Conservation (phyloP, 1,284 basidiomycete genomes). For the Ceratobasidium sp. region DNA sequence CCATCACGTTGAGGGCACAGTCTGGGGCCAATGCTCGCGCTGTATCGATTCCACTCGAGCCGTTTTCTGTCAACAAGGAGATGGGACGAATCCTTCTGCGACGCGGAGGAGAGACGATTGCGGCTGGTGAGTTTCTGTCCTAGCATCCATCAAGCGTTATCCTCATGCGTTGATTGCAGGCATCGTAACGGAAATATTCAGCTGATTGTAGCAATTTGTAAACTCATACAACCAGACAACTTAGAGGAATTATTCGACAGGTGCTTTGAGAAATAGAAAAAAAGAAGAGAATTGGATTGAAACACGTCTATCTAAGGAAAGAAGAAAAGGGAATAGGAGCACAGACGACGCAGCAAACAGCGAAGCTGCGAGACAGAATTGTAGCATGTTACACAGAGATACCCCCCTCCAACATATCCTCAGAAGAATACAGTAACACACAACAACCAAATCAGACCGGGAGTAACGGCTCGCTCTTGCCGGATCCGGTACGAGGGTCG, state of each 20-base stretch:
- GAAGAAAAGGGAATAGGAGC: conserved; percentile 9
- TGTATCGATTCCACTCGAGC: conserved; percentile 82
- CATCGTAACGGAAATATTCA: conserved; percentile 38
- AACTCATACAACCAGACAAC: background rate
- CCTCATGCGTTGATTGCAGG: conserved; percentile 6
- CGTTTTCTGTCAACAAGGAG: conserved; percentile 90
- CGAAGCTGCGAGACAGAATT: background rate
- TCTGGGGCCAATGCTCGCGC: conserved; percentile 53
- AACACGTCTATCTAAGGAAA: conserved; percentile 29
- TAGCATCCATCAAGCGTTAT: background rate
- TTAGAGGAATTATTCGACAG: conserved; percentile 46
- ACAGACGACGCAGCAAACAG: conserved; percentile 16
- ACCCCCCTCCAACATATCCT: conserved; percentile 1
- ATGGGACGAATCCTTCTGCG: conserved; percentile 93
- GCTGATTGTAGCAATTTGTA: conserved; percentile 23
- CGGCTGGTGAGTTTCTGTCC: conserved; percentile 70
- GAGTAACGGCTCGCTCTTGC: conserved; percentile 27
- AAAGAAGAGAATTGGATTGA: conserved; percentile 10
- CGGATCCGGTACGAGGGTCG: conserved; percentile 1
- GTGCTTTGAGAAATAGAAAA: conserved; percentile 39
- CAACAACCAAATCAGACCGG: conserved; percentile 19
- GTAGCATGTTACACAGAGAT: conserved; percentile 29
- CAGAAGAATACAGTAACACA: conserved; percentile 24
- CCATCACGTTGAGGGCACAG: conserved; percentile 73
- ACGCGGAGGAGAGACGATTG: conserved; percentile 92